Conservation (phyloP, 106 monocot genomes). For the Ottelia alismoides region DNA sequence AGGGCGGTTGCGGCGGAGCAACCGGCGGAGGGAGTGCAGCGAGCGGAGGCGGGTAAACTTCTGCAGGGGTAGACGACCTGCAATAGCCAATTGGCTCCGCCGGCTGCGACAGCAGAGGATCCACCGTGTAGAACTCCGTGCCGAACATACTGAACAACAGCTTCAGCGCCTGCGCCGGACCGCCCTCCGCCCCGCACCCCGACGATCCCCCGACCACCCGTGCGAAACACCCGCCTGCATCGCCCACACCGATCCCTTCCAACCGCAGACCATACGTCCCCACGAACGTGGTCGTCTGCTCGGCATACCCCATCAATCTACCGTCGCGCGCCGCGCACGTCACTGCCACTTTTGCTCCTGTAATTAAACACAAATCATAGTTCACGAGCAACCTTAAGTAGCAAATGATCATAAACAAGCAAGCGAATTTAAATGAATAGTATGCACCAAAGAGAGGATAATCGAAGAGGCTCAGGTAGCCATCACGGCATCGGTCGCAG, state of each 20-base stretch:
- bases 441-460: slow-evolving; percentile 46
- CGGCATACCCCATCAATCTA: slow-evolving; percentile 7
- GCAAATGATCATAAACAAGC: background rate
- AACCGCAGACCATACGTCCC: slow-evolving; percentile 45
- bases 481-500: slow-evolving; percentile 83
- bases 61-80: background rate
- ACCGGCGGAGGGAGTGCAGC: background rate
- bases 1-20: background rate
- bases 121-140: slow-evolving; percentile 38
- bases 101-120: slow-evolving; percentile 49
- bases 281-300: slow-evolving; percentile 46
- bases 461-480: slow-evolving; percentile 45
- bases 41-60: background rate
- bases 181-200: slow-evolving; percentile 25
- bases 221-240: slow-evolving; percentile 45
- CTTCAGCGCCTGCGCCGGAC: slow-evolving; percentile 22
- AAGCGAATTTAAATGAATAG: background rate
- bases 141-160: slow-evolving; percentile 41
- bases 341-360: slow-evolving; percentile 63
- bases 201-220: slow-evolving; percentile 26
- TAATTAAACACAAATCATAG: background rate
- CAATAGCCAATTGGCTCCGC: slow-evolving; percentile 30
- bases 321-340: slow-evolving; percentile 25
- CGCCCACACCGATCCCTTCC: slow-evolving; percentile 27
- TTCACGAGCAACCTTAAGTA: background rate